Conservation (phyloP, 306 rosid species). For the Quercus gilva region DNA sequence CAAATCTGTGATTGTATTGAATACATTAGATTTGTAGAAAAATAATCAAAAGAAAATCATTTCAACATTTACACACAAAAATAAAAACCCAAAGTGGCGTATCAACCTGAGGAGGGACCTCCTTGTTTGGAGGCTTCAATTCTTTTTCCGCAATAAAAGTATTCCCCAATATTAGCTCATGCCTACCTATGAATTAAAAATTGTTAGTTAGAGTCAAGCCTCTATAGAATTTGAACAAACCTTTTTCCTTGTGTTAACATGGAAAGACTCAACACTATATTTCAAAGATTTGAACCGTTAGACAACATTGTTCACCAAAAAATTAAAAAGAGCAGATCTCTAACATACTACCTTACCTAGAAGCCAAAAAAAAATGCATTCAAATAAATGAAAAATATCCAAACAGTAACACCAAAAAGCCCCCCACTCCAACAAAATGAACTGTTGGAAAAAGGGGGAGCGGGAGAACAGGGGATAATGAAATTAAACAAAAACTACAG, state of each 20-base stretch:
- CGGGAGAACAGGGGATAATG: too few species aligned
- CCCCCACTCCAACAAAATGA: too few species aligned
- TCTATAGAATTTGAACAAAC: neutral
- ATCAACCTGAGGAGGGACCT: constrained; percentile 76
- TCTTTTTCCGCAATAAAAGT: constrained; percentile 54
- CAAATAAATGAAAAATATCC: neutral
- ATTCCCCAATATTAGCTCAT: constrained; percentile 77
- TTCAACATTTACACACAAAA: neutral
- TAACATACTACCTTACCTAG: too few species aligned
- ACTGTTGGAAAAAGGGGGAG: too few species aligned
- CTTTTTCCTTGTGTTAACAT: neutral
- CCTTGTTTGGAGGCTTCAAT: constrained; percentile 68
- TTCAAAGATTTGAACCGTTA: neutral
- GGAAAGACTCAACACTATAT: neutral
- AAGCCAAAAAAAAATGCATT: too few species aligned
- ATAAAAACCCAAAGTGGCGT: constrained; percentile 3
- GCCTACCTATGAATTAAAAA: constrained; percentile 58
- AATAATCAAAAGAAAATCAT: neutral
- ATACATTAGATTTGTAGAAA: neutral
- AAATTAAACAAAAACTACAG: too few species aligned
- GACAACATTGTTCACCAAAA: neutral
- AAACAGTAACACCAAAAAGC: neutral
- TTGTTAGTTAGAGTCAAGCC: neutral
- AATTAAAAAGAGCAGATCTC: too few species aligned
- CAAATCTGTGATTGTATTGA: neutral